Conservation (phyloP, 2,329 filamentous ascomycete species). For the Ophiobolus disseminans region DNA sequence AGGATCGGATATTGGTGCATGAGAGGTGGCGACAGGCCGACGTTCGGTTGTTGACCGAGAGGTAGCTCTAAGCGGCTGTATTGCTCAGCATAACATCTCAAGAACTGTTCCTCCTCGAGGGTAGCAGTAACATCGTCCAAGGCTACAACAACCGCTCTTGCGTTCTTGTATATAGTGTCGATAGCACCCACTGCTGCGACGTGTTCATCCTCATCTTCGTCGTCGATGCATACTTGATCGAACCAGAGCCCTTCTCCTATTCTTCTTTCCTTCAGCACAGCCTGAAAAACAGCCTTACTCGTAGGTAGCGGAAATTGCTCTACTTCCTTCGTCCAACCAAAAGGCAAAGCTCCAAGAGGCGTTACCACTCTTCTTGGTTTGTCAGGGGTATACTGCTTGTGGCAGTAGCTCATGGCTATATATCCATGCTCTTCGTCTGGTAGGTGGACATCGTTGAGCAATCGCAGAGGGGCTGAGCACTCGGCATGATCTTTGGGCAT, state of each 20-base stretch:
- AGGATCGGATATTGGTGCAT: slow-evolving; percentile 36
- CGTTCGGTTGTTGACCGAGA: slow-evolving; percentile 32
- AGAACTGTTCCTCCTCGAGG: slow-evolving; percentile 43
- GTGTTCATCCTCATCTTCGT: slow-evolving; percentile 50
- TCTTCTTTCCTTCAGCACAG: slow-evolving; percentile 49
- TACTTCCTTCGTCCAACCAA: slow-evolving; percentile 43
- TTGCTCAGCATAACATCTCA: slow-evolving; percentile 50
- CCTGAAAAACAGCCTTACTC: slow-evolving; percentile 49
- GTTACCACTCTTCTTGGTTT: slow-evolving; percentile 31
- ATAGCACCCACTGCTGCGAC: slow-evolving; percentile 51
- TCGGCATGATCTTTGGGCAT: slow-evolving; percentile 28
- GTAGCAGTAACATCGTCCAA: slow-evolving; percentile 52
- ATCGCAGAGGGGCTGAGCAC: slow-evolving; percentile 43
- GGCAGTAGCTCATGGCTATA: slow-evolving; percentile 55
- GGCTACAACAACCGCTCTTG: slow-evolving; percentile 50
- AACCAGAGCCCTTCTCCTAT: slow-evolving; percentile 54
- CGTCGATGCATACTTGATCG: slow-evolving; percentile 55
- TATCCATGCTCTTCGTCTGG: slow-evolving; percentile 47
- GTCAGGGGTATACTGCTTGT: slow-evolving; percentile 41
- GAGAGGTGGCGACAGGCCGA: slow-evolving; percentile 35
- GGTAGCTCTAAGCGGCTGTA: slow-evolving; percentile 37
- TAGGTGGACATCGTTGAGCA: slow-evolving; percentile 47
- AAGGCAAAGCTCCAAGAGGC: slow-evolving; percentile 38
- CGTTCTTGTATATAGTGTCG: slow-evolving; percentile 53
- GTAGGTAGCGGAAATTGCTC: slow-evolving; percentile 51